Conservation (phyloP, 1,284 basidiomycete genomes). For the Pseudozyma sp. region DNA sequence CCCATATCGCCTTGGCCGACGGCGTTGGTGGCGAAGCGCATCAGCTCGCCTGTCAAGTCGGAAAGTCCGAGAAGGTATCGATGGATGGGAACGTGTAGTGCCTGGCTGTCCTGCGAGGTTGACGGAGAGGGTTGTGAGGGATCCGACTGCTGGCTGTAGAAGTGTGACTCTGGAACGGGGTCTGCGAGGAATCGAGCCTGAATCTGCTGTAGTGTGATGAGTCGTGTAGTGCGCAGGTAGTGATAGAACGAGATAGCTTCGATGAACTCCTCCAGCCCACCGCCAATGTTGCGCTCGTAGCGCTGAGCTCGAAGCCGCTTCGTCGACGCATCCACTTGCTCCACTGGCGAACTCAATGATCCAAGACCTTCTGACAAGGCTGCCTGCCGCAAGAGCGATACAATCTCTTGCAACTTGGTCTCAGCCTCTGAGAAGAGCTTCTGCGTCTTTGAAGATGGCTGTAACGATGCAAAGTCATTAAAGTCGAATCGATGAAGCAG, state of each 20-base stretch:
- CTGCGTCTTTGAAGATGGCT: slow-evolving; percentile 14
- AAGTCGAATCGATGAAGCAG: slow-evolving; percentile 80
- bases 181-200: slow-evolving; percentile 70
- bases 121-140: background rate
- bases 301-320: slow-evolving; percentile 31
- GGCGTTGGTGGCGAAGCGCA: slow-evolving; percentile 82
- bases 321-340: background rate
- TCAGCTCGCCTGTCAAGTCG: slow-evolving; percentile 95
- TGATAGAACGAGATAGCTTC: slow-evolving; percentile 90
- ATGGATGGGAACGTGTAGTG: slow-evolving; percentile 71
- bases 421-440: slow-evolving; percentile 74
- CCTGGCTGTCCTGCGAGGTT: background rate
- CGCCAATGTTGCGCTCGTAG: slow-evolving; percentile 60
- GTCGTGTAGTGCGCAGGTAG: slow-evolving; percentile 79
- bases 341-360: background rate
- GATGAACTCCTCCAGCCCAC: slow-evolving; percentile 73
- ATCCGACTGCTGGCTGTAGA: slow-evolving; percentile 12
- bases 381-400: slow-evolving; percentile 76
- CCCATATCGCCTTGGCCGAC: slow-evolving; percentile 48
- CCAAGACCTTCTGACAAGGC: slow-evolving; percentile 65
- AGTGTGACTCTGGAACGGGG: slow-evolving; percentile 18
- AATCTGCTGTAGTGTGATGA: slow-evolving; percentile 80
- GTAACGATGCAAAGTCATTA: slow-evolving; percentile 19
- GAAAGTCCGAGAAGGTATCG: slow-evolving; percentile 93
- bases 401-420: slow-evolving; percentile 79